Conservation (phyloP, 2,329 filamentous ascomycete species). For the Magnaporthiopsis rhizophila region DNA sequence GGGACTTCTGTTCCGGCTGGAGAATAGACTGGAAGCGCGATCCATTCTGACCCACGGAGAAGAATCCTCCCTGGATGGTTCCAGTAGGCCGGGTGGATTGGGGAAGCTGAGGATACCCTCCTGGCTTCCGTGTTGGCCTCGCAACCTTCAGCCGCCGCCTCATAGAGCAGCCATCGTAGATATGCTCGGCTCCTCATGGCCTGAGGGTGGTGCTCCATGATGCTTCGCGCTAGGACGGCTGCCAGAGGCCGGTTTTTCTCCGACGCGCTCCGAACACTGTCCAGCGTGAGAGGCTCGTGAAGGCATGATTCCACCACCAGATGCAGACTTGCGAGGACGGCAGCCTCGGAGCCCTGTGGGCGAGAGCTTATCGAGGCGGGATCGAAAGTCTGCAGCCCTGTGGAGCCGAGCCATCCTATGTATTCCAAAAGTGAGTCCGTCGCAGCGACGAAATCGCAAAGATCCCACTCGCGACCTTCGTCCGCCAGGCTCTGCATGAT, state of each 20-base stretch:
- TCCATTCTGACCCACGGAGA: not conserved
- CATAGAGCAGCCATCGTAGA: slow-evolving; percentile 4
- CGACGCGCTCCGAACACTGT: not conserved
- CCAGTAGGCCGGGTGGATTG: no score
- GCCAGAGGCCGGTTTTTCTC: not conserved
- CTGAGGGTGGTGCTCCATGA: not conserved
- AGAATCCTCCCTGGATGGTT: not conserved
- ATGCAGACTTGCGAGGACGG: not conserved
- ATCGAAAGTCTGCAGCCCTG: not conserved
- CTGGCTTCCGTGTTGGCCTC: not conserved
- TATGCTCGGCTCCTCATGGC: slow-evolving; percentile 6
- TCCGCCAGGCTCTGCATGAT: not conserved
- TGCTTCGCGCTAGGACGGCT: not conserved
- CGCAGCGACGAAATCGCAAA: not conserved
- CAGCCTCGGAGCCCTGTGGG: not conserved
- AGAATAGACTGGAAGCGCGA: slow-evolving; percentile 5
- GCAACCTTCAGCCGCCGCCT: not conserved
- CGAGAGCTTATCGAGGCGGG: not conserved
- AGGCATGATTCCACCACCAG: not conserved
- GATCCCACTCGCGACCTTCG: slow-evolving; percentile 3
- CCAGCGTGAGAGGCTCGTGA: not conserved
- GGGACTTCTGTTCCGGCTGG: not conserved
- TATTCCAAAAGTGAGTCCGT: not conserved
- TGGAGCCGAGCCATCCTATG: not conserved
- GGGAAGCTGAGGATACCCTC: no score